Evolutionary conservation across 2,329 filamentous ascomycete species (phyloP).

Genomic region (Dactylellina parvicollis): DNA sequence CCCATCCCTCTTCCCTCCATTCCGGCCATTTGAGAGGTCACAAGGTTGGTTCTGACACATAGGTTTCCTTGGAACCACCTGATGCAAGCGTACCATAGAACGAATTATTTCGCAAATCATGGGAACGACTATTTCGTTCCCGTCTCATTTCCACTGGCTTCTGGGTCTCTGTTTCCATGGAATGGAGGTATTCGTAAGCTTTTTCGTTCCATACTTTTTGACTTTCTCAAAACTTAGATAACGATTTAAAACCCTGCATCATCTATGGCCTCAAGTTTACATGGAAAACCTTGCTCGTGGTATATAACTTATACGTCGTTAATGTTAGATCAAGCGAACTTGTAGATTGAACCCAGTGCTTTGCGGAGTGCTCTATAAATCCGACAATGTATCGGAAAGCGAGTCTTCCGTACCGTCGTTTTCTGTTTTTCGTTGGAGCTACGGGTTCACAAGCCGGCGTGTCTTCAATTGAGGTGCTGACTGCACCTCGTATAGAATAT

Average conservation of each 20-base stretch:
- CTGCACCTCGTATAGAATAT: not conserved
- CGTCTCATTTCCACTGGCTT: slow-evolving; percentile 46
- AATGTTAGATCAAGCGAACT: slow-evolving; percentile 28
- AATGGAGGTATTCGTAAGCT: slow-evolving; percentile 29
- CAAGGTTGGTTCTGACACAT: slow-evolving; percentile 43
- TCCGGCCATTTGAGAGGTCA: slow-evolving; percentile 19
- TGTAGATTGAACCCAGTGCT: slow-evolving; percentile 12
- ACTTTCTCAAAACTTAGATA: too few species aligned
- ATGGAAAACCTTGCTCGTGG: not conserved
- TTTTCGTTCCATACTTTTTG: slow-evolving; percentile 35
- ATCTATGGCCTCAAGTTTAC: too few species aligned
- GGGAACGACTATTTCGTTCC: slow-evolving; percentile 36
- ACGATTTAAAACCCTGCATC: too few species aligned
- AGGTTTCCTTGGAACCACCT: slow-evolving; percentile 34
- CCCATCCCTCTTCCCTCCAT: not conserved
- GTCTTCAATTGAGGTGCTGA: not conserved
- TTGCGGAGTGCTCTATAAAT: not conserved
- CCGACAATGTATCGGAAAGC: slow-evolving; percentile 6
- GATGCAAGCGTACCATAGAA: slow-evolving; percentile 20
- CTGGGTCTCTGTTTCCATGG: slow-evolving; percentile 41
- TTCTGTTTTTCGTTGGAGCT: slow-evolving; percentile 8
- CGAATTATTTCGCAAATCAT: slow-evolving; percentile 14
- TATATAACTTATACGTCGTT: not conserved
- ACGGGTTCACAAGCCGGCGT: slow-evolving; percentile 27
- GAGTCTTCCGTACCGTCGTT: not conserved